Evolutionary conservation across 805 yeast species (phyloP).

Genomic region (Spathaspora boniae): DNA sequence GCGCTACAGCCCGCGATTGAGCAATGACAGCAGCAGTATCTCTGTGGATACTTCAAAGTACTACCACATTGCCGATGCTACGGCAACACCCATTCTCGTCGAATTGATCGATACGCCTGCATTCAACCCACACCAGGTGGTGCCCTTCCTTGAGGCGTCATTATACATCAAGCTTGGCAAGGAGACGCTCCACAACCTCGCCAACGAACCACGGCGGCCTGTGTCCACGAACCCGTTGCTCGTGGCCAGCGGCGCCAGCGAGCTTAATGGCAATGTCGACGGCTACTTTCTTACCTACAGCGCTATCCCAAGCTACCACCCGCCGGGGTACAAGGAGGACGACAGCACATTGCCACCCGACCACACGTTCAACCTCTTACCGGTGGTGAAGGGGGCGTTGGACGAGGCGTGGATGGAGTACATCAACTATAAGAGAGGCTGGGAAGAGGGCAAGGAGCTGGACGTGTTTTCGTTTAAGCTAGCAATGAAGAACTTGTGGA

Average conservation of each 20-base stretch:
- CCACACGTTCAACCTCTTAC: conserved; percentile 32
- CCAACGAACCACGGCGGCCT: conserved; percentile 58
- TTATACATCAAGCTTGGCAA: conserved; percentile 58
- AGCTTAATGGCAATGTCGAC: conserved; percentile 69
- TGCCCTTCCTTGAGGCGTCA: conserved; percentile 75
- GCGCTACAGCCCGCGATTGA: neutral
- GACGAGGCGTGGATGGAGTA: conserved; percentile 75
- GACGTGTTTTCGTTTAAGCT: conserved; percentile 61
- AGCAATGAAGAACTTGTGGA: conserved; percentile 59
- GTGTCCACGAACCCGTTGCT: conserved; percentile 64
- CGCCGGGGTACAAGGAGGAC: conserved; percentile 54
- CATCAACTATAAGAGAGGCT: conserved; percentile 47
- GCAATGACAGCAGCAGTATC: neutral
- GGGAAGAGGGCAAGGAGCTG: conserved; percentile 65
- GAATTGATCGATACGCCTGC: conserved; percentile 78
- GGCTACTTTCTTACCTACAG: conserved; percentile 70
- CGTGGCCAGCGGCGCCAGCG: conserved; percentile 78
- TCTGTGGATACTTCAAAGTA: neutral
- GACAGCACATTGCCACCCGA: conserved; percentile 2
- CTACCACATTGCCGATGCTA: neutral
- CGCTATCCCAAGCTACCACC: conserved; percentile 60
- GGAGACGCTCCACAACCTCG: conserved; percentile 57
- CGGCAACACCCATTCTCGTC: conserved; percentile 50
- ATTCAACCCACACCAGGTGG: conserved; percentile 59
- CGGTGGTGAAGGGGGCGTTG: conserved; percentile 52